phyloP scores from a whole-genome alignment of 2,329 filamentous ascomycete species.

The Aureobasidium sp. region DNA sequence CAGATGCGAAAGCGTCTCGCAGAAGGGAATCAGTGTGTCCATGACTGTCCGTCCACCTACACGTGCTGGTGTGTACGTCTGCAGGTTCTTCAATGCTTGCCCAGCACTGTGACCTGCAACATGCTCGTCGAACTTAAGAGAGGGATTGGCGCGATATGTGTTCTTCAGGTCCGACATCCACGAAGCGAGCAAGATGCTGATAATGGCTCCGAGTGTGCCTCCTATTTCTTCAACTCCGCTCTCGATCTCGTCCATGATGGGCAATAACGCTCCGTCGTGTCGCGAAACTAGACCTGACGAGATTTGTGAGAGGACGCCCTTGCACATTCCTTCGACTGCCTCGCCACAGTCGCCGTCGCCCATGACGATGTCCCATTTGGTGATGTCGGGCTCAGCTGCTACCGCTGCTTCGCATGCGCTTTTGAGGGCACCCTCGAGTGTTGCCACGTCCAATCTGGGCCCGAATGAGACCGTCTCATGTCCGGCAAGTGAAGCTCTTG shows the following conservation, averaged over 20 bases:
- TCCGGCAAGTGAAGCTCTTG: neutral
- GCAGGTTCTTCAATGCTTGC: slow-evolving; percentile 36
- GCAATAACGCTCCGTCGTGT: slow-evolving; percentile 25
- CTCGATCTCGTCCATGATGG: slow-evolving; percentile 29
- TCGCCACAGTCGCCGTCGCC: slow-evolving; percentile 62
- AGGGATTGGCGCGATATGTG: slow-evolving; percentile 24
- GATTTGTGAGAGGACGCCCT: slow-evolving; percentile 26
- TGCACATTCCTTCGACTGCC: slow-evolving; percentile 35
- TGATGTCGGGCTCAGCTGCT: slow-evolving; percentile 55
- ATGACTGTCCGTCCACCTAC: slow-evolving; percentile 32
- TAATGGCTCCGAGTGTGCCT: slow-evolving; percentile 32
- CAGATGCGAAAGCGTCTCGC: slow-evolving; percentile 26
- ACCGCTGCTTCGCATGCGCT: slow-evolving; percentile 43
- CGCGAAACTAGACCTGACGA: slow-evolving; percentile 16
- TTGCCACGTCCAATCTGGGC: slow-evolving; percentile 20
- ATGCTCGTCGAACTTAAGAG: slow-evolving; percentile 22
- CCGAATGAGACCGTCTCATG: slow-evolving; percentile 17
- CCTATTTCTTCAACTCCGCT: slow-evolving; percentile 31
- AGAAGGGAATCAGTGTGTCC: slow-evolving; percentile 34
- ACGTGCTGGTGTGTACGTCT: slow-evolving; percentile 31
- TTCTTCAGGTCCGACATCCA: slow-evolving; percentile 34
- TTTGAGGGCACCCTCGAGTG: slow-evolving; percentile 33
- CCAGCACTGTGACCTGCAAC: slow-evolving; percentile 27
- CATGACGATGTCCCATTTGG: slow-evolving; percentile 56
- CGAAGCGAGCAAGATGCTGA: slow-evolving; percentile 30